Evolutionary conservation across 192 early-diverging fungal species (phyloP).

Genomic region (Gaertneriomyces sp.): DNA sequence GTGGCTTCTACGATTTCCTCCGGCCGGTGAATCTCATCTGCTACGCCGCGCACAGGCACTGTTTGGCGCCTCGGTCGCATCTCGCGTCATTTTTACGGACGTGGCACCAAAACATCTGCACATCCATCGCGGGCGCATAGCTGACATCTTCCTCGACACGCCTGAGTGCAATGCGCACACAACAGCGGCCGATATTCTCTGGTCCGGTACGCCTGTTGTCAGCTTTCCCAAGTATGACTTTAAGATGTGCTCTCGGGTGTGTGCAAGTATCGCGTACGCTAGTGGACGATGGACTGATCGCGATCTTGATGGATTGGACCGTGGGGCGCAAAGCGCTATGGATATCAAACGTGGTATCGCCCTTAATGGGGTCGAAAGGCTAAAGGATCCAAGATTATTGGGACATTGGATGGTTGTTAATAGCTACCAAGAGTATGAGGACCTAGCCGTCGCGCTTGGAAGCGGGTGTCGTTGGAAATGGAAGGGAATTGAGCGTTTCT

Average conservation of each 20-base stretch:
- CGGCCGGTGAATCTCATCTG: slow-evolving; percentile 78
- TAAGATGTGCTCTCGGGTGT: slow-evolving; percentile 89
- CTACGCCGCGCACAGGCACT: slow-evolving; percentile 66
- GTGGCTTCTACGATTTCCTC: slow-evolving; percentile 90
- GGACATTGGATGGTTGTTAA: slow-evolving; percentile 50
- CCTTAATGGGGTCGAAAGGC: slow-evolving; percentile 23
- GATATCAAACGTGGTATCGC: neutral
- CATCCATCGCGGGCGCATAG: slow-evolving; percentile 86
- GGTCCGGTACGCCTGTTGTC: slow-evolving; percentile 89
- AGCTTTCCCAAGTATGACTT: slow-evolving; percentile 84
- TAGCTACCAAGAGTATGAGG: slow-evolving; percentile 49
- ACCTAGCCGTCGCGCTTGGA: slow-evolving; percentile 40
- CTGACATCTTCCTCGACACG: slow-evolving; percentile 89
- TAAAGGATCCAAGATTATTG: slow-evolving; percentile 29
- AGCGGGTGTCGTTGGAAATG: slow-evolving; percentile 34
- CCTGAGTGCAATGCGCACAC: slow-evolving; percentile 97
- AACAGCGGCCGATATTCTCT: slow-evolving; percentile 91
- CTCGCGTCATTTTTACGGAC: slow-evolving; percentile 78
- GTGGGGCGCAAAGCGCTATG: slow-evolving; percentile 39
- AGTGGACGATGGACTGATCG: slow-evolving; percentile 54
- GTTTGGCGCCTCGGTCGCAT: slow-evolving; percentile 71
- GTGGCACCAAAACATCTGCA: slow-evolving; percentile 75
- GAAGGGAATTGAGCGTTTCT: slow-evolving; percentile 20
- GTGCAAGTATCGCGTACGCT: slow-evolving; percentile 77
- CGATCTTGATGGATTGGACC: slow-evolving; percentile 58